Evolutionary conservation across 2,329 filamentous ascomycete genomes (phyloP), one percentile per base, ranked within the genome.

Genomic region (Arthrobotrys entomopaga): DNA sequence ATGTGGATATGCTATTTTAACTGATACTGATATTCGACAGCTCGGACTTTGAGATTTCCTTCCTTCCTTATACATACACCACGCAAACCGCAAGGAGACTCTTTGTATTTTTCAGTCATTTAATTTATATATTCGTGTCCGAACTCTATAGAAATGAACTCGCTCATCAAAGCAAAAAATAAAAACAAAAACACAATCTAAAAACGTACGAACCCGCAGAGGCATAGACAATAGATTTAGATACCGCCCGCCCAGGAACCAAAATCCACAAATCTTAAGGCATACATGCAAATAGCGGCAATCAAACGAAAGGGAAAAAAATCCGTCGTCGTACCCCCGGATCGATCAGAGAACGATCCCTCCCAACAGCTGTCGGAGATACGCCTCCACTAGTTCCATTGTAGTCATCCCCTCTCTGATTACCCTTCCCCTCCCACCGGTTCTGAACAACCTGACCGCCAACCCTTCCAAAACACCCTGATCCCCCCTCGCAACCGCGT

Each of bases 301-400:
- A 34, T 34, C 7, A 10, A 34, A 10, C 1, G 29, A 10, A 34
- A 34, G 29, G 43, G 43, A 16, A 22, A 43, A 52, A 22, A 63
- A 60, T 8, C 38, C 7, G 46, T 63, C 50, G 22, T 15, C 11
- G 4, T 22, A 16, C 22, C n/a, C n/a, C n/a, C n/a, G n/a, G n/a
- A n/a, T n/a, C 26, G 11, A 54, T 69, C 50, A 73, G 22, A 73
- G 56, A 19, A 73, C 67, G 40, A 73, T 61, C 40, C 26, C 56
- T 10, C 46, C 57, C 0, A 73, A 16, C 26, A 73, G 15, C 42
- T 43, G 54, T 16, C 24, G 24, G 61, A 73, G 43, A 58, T 73
- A 73, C 61, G 42, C 48, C 50, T 66, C 40, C n/a, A 56, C 56
- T 1, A 66, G 56, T 6, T 58, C 29, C 38, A 10, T 38, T 10